Evolutionary conservation across 768 basidiomycete genomes (phyloP).

Genomic region (Mycena venus): DNA sequence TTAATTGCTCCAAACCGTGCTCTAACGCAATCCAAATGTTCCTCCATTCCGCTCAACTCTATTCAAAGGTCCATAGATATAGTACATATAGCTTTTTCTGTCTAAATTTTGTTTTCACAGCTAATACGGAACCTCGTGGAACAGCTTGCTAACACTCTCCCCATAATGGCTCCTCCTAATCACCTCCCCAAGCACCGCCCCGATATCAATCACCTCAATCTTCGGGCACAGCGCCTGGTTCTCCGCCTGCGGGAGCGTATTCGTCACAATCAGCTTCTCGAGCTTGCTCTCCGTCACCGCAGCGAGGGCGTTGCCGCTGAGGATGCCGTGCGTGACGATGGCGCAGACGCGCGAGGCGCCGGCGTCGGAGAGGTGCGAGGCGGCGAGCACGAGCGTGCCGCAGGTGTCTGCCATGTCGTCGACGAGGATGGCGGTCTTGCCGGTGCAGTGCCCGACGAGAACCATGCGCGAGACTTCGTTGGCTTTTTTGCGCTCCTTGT

Average conservation of each 20-base stretch:
- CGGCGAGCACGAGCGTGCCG: conserved; percentile 93
- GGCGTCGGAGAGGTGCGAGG: conserved; percentile 88
- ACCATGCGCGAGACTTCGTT: conserved; percentile 96
- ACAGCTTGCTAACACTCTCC: conserved; percentile 91
- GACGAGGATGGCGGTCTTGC: conserved; percentile 93
- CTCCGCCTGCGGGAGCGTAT: conserved; percentile 92
- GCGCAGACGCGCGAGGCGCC: conserved; percentile 90
- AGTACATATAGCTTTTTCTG: not conserved
- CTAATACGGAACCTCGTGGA: conserved; percentile 90
- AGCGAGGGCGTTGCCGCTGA: conserved; percentile 90
- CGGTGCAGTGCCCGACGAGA: conserved; percentile 93
- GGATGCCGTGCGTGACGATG: conserved; percentile 96
- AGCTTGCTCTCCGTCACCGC: conserved; percentile 79
- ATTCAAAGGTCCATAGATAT: not conserved
- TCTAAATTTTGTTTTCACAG: conserved; percentile 39
- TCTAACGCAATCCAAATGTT: too few relatives aligned
- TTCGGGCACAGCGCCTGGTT: conserved; percentile 81
- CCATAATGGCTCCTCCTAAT: conserved; percentile 97
- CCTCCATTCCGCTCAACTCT: conserved; percentile 10
- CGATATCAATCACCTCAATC: conserved; percentile 95
- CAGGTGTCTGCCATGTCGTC: conserved; percentile 99
- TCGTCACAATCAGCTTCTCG: conserved; percentile 97
- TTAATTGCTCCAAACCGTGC: too few relatives aligned
- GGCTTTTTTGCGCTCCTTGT: conserved; percentile 98
- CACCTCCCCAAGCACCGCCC: conserved; percentile 94